Evolutionary conservation across 176 grass and related monocot genomes (phyloP).

Genomic region (Microstegium vimineum): DNA sequence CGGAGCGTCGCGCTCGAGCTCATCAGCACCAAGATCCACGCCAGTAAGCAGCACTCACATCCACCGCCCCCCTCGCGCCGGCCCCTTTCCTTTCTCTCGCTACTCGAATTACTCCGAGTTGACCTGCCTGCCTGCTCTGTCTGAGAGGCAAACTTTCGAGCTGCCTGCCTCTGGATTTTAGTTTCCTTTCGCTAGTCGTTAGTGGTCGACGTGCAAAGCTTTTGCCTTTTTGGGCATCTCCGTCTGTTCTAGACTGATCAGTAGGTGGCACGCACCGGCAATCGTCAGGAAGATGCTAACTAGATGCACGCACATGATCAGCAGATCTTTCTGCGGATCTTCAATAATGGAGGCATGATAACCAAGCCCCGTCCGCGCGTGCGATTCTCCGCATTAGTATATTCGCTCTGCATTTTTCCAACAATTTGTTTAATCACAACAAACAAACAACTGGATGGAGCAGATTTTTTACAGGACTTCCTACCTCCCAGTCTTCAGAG

Average conservation of each 20-base stretch:
- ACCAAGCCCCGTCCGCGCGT: background rate
- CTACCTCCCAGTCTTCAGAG: background rate
- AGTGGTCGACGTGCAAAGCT: slow-evolving; percentile 25
- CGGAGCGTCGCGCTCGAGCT: slow-evolving; percentile 79
- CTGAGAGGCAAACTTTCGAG: background rate
- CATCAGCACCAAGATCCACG: slow-evolving; percentile 85
- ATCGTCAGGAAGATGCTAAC: slow-evolving; percentile 13
- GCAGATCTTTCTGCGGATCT: slow-evolving; percentile 24
- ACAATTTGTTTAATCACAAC: background rate
- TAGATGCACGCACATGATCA: slow-evolving; percentile 29
- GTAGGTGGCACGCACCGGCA: background rate
- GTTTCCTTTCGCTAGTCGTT: background rate
- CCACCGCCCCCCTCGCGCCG: background rate
- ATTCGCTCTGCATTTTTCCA: slow-evolving; percentile 15
- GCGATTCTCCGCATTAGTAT: slow-evolving; percentile 11
- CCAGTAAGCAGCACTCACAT: slow-evolving; percentile 50
- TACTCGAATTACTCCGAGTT: background rate
- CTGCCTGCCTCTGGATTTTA: slow-evolving; percentile 6
- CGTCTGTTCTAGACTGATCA: background rate
- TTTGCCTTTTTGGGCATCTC: slow-evolving; percentile 18
- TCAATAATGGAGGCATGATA: slow-evolving; percentile 6
- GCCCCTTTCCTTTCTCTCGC: background rate
- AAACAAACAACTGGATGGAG: background rate
- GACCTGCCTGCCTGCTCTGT: background rate
- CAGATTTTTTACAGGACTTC: background rate